Evolutionary conservation across 306 rosid species (phyloP), one percentile per base, ranked within the genome.

Genomic region (Ziziphus jujuba): DNA sequence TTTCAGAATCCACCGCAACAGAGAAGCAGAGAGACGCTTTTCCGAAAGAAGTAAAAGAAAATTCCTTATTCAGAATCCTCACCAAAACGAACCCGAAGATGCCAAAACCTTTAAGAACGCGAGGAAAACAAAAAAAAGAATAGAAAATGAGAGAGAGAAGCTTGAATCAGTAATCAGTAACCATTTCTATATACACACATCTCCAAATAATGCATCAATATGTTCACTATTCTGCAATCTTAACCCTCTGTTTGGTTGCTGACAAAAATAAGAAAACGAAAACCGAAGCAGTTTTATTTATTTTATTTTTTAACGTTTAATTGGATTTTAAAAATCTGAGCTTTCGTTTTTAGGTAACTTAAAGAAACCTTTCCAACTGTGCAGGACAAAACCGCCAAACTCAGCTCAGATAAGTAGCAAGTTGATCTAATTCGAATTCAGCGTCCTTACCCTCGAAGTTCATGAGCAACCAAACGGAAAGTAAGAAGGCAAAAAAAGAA

Each of bases 51-150:
- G 59, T 80, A 84, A 79, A 84, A 66, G 80, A 72, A 89, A 89
- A 79, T 61, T 86, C 84, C 85, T 84, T 81, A 78, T 56, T 84
- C 90, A 88, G 87, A 77, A 88, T 78, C 85, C 97, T 93, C 99
- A 93, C 99, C 99, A 85, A 86, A 84, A 88, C 76, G 87, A 83
- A 85, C 69, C 76, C 65, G 85, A 83, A 71, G 78, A 86, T 85
- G 86, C 84, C 97, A 86, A 81, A 81, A 86, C 97, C 97, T 90
- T 84, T 64, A 66, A 80, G 82, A 77, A 36, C 59, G 69, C 69
- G 34, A 72, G 64, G n/a, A n/a, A n/a, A n/a, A 35, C 51, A 34
- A 69, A 60, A 17, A 52, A 77, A 44, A 10, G 21, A 12, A 60
- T 38, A 20, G 59, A 53, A 53, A 66, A 72, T 16, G 62, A 83